A percentile compares a stretch with the other conserved stretches of the same genome.
Conservation (phyloP, 345 rosid genomes). For the Raphanus sativus region DNA sequence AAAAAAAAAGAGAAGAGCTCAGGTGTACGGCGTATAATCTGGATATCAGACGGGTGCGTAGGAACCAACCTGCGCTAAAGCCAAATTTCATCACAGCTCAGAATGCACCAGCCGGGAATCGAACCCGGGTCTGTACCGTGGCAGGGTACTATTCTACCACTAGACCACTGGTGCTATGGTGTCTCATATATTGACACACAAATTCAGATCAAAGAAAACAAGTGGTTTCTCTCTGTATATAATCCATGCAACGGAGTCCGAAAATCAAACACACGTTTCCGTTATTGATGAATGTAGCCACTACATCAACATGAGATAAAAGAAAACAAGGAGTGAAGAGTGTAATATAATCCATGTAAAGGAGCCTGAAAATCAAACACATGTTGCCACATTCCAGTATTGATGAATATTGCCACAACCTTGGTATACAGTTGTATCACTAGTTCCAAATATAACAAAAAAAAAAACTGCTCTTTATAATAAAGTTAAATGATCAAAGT, state of each 20-base stretch:
- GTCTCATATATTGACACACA: background rate
- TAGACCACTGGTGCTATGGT: slow-evolving; percentile 46
- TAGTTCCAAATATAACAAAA: slow-evolving; percentile 3
- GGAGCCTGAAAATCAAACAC: slow-evolving; percentile 15
- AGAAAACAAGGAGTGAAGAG: background rate
- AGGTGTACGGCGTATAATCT: background rate
- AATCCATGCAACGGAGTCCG: background rate
- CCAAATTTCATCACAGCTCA: background rate
- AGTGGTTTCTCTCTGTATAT: background rate
- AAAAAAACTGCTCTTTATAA: slow-evolving; percentile 2
- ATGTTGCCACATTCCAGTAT: slow-evolving; percentile 4
- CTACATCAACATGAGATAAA: background rate
- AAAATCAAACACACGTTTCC: background rate
- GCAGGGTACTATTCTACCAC: slow-evolving; percentile 68
- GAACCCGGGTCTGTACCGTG: slow-evolving; percentile 79
- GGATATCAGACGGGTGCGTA: background rate
- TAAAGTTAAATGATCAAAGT: slow-evolving; percentile 20
- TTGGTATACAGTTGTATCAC: slow-evolving; percentile 10
- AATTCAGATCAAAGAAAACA: background rate
- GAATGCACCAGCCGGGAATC: slow-evolving; percentile 11
- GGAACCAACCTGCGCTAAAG: slow-evolving; percentile 11
- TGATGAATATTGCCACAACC: slow-evolving; percentile 5
- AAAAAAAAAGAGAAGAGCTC: slow-evolving; percentile 22
- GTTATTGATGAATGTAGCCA: background rate
- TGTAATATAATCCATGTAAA: background rate